phyloP scores from a whole-genome alignment of 331 rosid genomes.

The Saraca asoca region DNA sequence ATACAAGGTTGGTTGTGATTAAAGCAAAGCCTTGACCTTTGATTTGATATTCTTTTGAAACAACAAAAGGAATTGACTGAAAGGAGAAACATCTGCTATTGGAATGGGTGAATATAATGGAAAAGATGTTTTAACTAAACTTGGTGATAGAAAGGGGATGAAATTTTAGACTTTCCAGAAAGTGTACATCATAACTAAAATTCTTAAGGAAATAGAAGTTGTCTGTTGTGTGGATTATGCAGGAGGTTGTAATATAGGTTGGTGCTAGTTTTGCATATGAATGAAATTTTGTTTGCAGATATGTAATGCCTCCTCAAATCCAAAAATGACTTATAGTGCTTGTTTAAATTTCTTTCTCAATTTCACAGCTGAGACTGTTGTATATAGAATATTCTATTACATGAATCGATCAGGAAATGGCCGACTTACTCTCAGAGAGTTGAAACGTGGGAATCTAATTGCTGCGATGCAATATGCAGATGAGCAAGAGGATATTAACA shows the following conservation, averaged over 20 bases:
- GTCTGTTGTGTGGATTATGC: not conserved
- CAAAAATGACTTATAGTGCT: not conserved
- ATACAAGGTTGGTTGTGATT: not conserved
- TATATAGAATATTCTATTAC: slow-evolving; percentile 96
- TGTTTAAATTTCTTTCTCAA: slow-evolving; percentile 11
- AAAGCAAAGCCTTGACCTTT: not conserved
- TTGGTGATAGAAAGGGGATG: not conserved
- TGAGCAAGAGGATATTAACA: slow-evolving; percentile 98
- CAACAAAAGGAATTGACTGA: not conserved
- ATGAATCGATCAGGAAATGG: slow-evolving; percentile 89
- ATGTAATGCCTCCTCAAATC: not conserved
- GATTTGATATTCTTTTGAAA: not conserved
- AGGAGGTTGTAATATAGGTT: not conserved
- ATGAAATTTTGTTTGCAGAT: not conserved
- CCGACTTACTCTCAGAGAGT: slow-evolving; percentile 89
- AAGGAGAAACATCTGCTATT: not conserved
- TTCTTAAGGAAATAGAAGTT: not conserved
- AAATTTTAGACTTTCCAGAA: not conserved
- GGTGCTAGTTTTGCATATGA: not conserved
- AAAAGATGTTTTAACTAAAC: not conserved
- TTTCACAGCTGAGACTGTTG: slow-evolving; percentile 95
- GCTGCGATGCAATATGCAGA: slow-evolving; percentile 98
- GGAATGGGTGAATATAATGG: not conserved
- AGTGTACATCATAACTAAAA: not conserved
- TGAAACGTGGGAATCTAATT: slow-evolving; percentile 89